These are phyloP conservation scores for Vigna mungo DNA, from an alignment of 306 rosid species.

Conservation along the genomic window DNA sequence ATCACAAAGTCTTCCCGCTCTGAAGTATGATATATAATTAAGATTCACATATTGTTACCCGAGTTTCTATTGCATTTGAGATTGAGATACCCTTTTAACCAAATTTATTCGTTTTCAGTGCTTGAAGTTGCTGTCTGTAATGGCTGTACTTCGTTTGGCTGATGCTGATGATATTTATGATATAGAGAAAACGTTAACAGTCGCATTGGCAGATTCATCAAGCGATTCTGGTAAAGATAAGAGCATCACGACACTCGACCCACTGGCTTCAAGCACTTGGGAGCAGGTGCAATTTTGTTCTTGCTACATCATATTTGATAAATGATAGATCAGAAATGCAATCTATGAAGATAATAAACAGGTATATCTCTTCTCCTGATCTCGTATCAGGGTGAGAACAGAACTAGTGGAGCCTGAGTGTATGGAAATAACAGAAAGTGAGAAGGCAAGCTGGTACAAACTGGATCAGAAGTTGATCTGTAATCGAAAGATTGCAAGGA, in stretches of 20 bases:
- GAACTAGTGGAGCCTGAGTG: not conserved
- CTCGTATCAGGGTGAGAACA: not conserved
- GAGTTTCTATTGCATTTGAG: conserved; percentile 10
- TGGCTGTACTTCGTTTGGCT: conserved; percentile 82
- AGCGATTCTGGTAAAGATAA: conserved; percentile 56
- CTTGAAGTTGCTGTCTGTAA: conserved; percentile 79
- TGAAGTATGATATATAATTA: conserved; percentile 58
- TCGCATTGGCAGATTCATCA: conserved; percentile 65
- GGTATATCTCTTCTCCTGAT: not conserved
- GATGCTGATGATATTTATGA: conserved; percentile 58
- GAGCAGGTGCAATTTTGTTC: conserved; percentile 64
- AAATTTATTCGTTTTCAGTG: conserved; percentile 60
- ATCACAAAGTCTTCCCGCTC: conserved; percentile 85
- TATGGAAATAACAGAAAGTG: not conserved
- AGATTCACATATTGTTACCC: conserved; percentile 16
- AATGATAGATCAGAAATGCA: conserved; percentile 21
- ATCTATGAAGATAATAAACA: not conserved
- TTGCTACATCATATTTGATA: conserved; percentile 26
- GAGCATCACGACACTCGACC: conserved; percentile 61
- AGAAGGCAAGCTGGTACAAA: not conserved
- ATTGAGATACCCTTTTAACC: conserved; percentile 28
- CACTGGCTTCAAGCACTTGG: conserved; percentile 94
- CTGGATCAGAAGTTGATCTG: not conserved
- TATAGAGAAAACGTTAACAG: conserved; percentile 63
- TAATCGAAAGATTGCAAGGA: not conserved